Evolutionary conservation across 192 early-diverging fungal genomes (phyloP), one percentile per base, ranked within the genome.

Genomic region (Fimicolochytrium jonesii): DNA sequence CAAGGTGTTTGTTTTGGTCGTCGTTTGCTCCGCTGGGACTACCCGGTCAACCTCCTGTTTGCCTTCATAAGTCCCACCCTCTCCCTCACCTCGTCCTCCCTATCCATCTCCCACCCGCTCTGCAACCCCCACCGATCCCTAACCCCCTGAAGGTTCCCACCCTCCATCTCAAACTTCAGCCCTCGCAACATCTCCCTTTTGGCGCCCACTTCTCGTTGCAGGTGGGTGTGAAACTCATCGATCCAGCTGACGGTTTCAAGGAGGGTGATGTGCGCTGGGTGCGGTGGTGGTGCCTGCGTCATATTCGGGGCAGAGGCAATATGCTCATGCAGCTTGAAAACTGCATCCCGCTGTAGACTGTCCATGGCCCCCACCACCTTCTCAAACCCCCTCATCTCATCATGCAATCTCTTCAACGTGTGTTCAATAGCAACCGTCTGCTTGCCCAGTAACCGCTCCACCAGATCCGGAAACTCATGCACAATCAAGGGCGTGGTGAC

Each of bases 41-140:
- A n/a, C n/a, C n/a, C n/a, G n/a, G n/a, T n/a, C n/a, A n/a, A n/a
- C n/a, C n/a, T n/a, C n/a, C n/a, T n/a, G n/a, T n/a, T n/a, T n/a
- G n/a, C n/a, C n/a, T n/a, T n/a, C n/a, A n/a, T n/a, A n/a, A n/a
- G n/a, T n/a, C n/a, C n/a, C n/a, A n/a, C n/a, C n/a, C n/a, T n/a
- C n/a, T n/a, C n/a, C n/a, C n/a, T n/a, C n/a, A n/a, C n/a, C n/a
- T n/a, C n/a, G n/a, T n/a, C n/a, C n/a, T n/a, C n/a, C n/a, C n/a
- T n/a, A n/a, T n/a, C n/a, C n/a, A n/a, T n/a, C n/a, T n/a, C n/a
- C n/a, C n/a, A n/a, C 51, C 32, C 53, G 10, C 13, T 10, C 37
- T 64, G 52, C 35, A 54, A 7, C 7, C 62, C 62, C 62, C 62
- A 64, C 37, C 62, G 32, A 17, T 45, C 56, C 28, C 56, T 20